phyloP scores from a whole-genome alignment of 176 grass and related monocot species.

The Leersia perrieri region DNA sequence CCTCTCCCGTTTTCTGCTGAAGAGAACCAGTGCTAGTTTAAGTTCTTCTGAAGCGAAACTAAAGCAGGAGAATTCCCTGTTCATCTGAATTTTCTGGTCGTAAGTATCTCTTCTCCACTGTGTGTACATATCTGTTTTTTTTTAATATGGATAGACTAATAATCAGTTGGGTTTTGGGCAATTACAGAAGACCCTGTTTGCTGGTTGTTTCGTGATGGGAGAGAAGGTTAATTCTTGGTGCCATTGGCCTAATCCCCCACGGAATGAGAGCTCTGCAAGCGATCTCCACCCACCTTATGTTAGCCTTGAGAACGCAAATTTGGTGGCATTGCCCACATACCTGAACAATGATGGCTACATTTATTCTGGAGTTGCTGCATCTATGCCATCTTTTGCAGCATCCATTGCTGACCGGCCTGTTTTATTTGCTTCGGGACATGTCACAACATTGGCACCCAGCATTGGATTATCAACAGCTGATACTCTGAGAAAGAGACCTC shows the following conservation, averaged over 20 bases:
- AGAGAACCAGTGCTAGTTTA: conserved; percentile 9
- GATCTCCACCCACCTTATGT: conserved; percentile 44
- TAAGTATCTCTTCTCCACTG: conserved; percentile 16
- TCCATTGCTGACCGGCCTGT: conserved; percentile 13
- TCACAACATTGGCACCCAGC: conserved; percentile 23
- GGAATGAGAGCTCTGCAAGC: conserved; percentile 30
- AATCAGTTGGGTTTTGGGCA: not conserved
- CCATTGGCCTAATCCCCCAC: conserved; percentile 43
- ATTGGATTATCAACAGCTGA: not conserved
- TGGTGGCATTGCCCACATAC: conserved; percentile 39
- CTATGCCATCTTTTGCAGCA: conserved; percentile 22
- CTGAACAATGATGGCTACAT: conserved; percentile 30
- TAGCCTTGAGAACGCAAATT: conserved; percentile 35
- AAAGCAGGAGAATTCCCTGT: conserved; percentile 6
- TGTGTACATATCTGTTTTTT: not conserved
- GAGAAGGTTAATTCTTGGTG: conserved; percentile 57
- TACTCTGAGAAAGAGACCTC: conserved; percentile 33
- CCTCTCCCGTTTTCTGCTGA: conserved; percentile 32
- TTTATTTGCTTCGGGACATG: conserved; percentile 12
- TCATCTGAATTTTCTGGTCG: conserved; percentile 52
- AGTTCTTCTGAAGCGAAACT: conserved; percentile 23
- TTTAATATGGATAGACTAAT: not conserved
- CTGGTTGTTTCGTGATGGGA: conserved; percentile 45
- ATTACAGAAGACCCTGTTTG: conserved; percentile 55
- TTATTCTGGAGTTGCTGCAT: conserved; percentile 31